Evolutionary conservation across 495 filamentous ascomycete species (phyloP), one percentile per base, ranked within the genome.

Genomic region (Glarea lozoyensis): DNA sequence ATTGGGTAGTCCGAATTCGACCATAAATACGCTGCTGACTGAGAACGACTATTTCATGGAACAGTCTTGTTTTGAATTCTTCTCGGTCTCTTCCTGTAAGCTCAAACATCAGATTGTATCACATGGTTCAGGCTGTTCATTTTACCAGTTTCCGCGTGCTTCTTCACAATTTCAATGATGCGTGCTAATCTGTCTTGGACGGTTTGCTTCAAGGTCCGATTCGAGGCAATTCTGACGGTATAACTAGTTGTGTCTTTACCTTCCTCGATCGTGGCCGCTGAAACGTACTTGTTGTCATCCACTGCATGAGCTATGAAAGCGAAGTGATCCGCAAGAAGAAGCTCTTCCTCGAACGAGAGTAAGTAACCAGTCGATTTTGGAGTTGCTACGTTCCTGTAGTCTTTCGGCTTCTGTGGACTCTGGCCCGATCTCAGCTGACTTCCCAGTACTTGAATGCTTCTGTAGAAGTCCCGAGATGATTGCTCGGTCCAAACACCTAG

Each of bases 321-420:
- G 17, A 42, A 32, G 15, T 42, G 24, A 25, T 42, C 40, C 11
- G 40, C 40, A 7, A 42, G 15, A 13, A 32, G 40, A 2, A 32
- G 25, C 20, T 42, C 40, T 20, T 42, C 40, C 33, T 31, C 25
- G 16, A 32, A 32, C 4, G 18, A 19, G n/a, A 42, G 40, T n/a
- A 18, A 1, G 30, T 40, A 40, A 3, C 3, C 38, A 15, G n/a
- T 16, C 10, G 40, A 42, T n/a, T 29, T 29, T 29, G 25, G 7
- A n/a, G n/a, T 7, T n/a, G 25, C 25, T 7, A n/a, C 25, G 7
- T 29, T 29, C 25, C 25, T 29, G n/a, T 34, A 34, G 31, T 34
- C 31, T 13, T 6, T 16, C n/a, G 31, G 6, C 5, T 6, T 4
- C 6, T 16, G 31, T 7, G 31, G 6, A 13, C 31, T 34, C n/a